These are phyloP conservation scores for Chlorella sp. DNA, from an alignment of 139 green algal genomes.

Conservation along the genomic window DNA sequence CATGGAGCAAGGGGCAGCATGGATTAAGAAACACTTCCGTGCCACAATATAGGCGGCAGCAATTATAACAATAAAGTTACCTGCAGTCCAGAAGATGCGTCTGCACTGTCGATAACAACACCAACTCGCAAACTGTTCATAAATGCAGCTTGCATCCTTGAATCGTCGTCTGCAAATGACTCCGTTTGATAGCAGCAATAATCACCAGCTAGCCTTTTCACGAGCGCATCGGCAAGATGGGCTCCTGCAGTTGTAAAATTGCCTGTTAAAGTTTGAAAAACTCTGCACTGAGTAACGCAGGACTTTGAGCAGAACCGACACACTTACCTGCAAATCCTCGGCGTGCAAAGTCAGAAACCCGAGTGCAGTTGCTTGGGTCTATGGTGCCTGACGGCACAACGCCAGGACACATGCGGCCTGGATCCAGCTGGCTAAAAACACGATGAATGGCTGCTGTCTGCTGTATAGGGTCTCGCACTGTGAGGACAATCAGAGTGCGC, in stretches of 20 bases:
- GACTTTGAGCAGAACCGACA: background rate
- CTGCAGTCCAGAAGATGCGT: background rate
- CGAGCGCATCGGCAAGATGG: background rate
- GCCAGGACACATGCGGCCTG: background rate
- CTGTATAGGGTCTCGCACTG: background rate
- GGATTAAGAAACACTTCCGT: background rate
- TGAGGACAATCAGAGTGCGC: background rate
- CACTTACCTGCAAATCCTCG: background rate
- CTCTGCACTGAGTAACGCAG: background rate
- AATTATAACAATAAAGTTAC: background rate
- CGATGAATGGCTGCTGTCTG: background rate
- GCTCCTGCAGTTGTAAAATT: background rate
- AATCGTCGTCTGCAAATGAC: background rate
- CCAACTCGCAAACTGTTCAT: background rate
- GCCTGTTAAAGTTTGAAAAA: background rate
- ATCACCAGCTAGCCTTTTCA: background rate
- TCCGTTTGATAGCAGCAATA: conserved; percentile 8
- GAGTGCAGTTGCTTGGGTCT: background rate
- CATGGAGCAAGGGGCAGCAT: background rate
- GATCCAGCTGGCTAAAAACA: background rate
- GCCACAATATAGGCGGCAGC: background rate
- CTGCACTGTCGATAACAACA: background rate
- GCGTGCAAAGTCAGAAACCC: background rate
- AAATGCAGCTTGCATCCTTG: background rate
- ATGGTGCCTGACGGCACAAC: background rate